Percentiles rank a stretch among this genome's conserved stretches.
Conservation (phyloP, 2,329 filamentous ascomycete genomes). For the Triangularia setosa region DNA sequence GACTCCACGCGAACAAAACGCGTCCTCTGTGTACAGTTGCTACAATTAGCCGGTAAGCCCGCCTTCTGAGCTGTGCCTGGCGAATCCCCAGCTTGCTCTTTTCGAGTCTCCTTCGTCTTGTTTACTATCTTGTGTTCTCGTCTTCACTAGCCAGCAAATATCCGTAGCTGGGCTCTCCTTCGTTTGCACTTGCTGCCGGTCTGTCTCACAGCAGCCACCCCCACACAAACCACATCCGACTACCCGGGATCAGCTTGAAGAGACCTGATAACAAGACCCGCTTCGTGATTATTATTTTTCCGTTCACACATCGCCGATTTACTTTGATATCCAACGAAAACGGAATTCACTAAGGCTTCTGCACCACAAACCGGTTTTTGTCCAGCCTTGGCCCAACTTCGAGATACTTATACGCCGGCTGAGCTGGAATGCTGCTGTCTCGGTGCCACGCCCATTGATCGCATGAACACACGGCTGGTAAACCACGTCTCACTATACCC, state of each 20-base stretch:
- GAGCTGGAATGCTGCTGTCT: slow-evolving; percentile 10
- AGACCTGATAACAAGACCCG: slow-evolving; percentile 8
- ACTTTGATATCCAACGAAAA: neutral
- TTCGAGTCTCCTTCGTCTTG: slow-evolving; percentile 7
- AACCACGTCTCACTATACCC: slow-evolving; percentile 21
- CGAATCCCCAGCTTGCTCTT: slow-evolving; percentile 18
- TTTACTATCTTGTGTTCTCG: slow-evolving; percentile 4
- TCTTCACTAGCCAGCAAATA: neutral
- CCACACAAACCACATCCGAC: neutral
- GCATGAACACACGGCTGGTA: slow-evolving; percentile 27
- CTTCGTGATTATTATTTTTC: slow-evolving; percentile 16
- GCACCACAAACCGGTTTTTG: neutral
- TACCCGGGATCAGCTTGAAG: slow-evolving; percentile 1
- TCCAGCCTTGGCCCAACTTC: neutral
- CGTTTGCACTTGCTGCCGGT: neutral
- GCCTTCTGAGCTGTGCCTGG: slow-evolving; percentile 4
- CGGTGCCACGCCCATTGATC: slow-evolving; percentile 9
- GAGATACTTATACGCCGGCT: slow-evolving; percentile 1
- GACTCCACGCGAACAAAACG: slow-evolving; percentile 19
- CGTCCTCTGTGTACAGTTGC: slow-evolving; percentile 12
- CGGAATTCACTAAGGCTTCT: neutral
- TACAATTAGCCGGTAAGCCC: slow-evolving; percentile 25
- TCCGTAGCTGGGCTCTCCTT: slow-evolving; percentile 3
- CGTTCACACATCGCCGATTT: neutral
- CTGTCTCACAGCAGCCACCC: neutral